Base-by-base conservation (phyloP, 2,329 filamentous ascomycete species). In the Penicillium occitanis region DNA sequence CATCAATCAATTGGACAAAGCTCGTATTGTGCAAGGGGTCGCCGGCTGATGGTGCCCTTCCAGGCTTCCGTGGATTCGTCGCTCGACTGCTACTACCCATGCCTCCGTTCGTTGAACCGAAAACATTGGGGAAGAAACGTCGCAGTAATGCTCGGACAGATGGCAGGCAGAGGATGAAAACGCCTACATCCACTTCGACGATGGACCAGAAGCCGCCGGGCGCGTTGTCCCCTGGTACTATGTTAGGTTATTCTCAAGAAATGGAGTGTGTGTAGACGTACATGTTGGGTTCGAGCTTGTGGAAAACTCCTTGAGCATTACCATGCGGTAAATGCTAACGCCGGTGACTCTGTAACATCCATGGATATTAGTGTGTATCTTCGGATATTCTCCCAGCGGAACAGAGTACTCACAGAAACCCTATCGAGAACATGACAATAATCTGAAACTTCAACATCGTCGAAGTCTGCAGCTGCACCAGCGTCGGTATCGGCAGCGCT, bases 131-230 rank as follows among this genome's bases (percentile, higher is more conserved):
- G 61, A 66, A 57, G 53, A 69, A 61, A 35, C 67, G 67, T 35
- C 65, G 57, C 28, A 68, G 65, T 61, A 68, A 51, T 40, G 67
- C 65, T n/a, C 67, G 67, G 42, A 65, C 35, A 37, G 67, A 57
- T 37, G 67, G 67, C 65, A 68, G 64, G 58, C 67, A 68, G n/a
- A 67, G 51, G 13, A 66, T 67, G 25, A 68, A 67, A 60, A 68
- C 51, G 11, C 65, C 62, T 59, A 68, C 67, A 44, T 68, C 65
- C 17, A 68, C 37, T 57, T 68, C 67, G 19, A 68, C 64, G 25
- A 68, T 57, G 25, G 67, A 68, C 67, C 67, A 68, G 50, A 67
- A 68, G 62, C 67, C 65, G 50, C 65, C 65, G 22, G 67, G 46
- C 28, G 67, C 65, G 60, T 67, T 67, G 51, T 68, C 67, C 67